Base-by-base conservation (phyloP, 306 rosid species). In the Erythrophleum fordii region DNA sequence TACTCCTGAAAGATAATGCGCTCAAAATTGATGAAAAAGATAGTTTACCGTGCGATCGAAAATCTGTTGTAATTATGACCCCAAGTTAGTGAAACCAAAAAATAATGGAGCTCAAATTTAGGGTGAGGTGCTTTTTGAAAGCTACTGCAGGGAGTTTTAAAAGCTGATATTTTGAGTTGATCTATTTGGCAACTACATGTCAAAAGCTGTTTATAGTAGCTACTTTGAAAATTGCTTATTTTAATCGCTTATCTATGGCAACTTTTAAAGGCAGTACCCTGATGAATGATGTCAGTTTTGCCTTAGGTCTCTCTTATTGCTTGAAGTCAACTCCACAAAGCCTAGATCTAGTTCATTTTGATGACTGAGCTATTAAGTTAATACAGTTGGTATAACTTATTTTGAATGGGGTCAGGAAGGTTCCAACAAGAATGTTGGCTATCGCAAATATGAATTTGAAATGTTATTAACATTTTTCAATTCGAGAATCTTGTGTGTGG, bases 371-470 rank as follows among this genome's bases (percentile, higher is more conserved):
- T 20, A 53, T 0, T 6, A 53, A 53, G 28, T 8, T 49, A 53
- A 0, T 20, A 7, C 60, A 8, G 20, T 49, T 20, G 3, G 55
- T 49, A 49, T 49, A 49, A 17, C 0, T 17, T 49, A n/a, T 0
- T 5, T 49, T 49, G 55, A 49, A 49, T 17, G 55, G 16, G 55
- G 55, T n/a, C 60, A 53, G 20, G 26, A 53, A 18, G 1, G 11
- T 65, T 18, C 52, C 9, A 39, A 25, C 72, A 67, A 37, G 20
- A 39, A n/a, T 39, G 51, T 66, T 66, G 48, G n/a, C n/a, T 34
- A 18, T 35, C 26, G 9, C 37, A 9, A 37, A 10, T 65, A 67
- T 67, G 76, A 44, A 44, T 35, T 67, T 75, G 44, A 68, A 81
- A 75, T 68, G 11, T 58, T n/a, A 37, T 25, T 5, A 69, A 12